Base-by-base conservation (phyloP, 225 moss, liverwort and hornwort genomes). In the Thuidium tamariscinum region DNA sequence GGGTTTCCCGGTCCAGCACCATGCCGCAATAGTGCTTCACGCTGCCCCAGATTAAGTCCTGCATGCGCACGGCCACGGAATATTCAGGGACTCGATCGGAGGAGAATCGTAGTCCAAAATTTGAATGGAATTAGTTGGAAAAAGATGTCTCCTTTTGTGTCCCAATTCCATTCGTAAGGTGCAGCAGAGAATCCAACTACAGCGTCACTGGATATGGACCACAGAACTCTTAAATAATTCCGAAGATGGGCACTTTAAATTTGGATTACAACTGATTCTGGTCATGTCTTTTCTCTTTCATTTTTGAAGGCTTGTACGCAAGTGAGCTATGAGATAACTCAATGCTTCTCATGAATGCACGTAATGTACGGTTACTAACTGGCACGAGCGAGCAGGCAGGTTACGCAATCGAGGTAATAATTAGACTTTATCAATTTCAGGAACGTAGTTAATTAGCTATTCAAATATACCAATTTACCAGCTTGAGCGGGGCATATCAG, bases 11-110 rank as follows among this genome's bases (percentile, higher is more conserved):
- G 84, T 93, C 93, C 22, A 92, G 89, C 63, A 93, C 93, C 91
- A 93, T 89, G 74, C 90, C 93, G 44, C 93, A 93, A 2, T 93
- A 93, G 64, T 89, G 90, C 84, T 92, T 93, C 84, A 93, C 90
- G 51, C 91, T 93, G 48, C 89, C 90, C 90, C 91, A 92, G 78
- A 93, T 89, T 37, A 93, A 84, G 74, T 93, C 93, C 93, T 93
- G 90, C 88, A 48, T 30, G 61, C 18, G 41, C 78, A 30, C 39
- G 20, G 42, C 19, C 79, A 30, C 12, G 20, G 59, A 55, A 64
- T 21, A 18, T 17, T 66, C 9, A 61, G 23, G 57, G 26, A 74
- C 20, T 20, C 49, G 49, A 52, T n/a, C 3, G 34, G 34, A 75
- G 52, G 14, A 75, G 13, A n/a, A n/a, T 21, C 9, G 2, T 19